Evolutionary conservation across 2,329 filamentous ascomycete genomes (phyloP).

Genomic region (Colletotrichum sansevieriae): DNA sequence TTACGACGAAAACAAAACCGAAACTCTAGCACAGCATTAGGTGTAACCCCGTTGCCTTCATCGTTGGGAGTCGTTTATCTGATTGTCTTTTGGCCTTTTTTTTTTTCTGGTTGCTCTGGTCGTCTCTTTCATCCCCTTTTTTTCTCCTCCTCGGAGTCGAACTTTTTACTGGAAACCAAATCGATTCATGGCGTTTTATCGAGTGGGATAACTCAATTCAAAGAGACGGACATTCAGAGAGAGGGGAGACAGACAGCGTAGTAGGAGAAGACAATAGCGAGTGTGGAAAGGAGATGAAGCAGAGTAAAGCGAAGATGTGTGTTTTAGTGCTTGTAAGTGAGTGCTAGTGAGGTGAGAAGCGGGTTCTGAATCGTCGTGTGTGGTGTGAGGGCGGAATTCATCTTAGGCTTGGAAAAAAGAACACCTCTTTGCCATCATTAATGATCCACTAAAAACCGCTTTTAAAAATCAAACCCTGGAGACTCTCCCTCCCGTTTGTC

Average conservation of each 20-base stretch:
- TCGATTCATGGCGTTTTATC: slow-evolving; percentile 32
- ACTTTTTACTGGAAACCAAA: slow-evolving; percentile 15
- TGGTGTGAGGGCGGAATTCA: no score
- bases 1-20: slow-evolving; percentile 37
- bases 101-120: neutral
- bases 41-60: slow-evolving; percentile 32
- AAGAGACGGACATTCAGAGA: slow-evolving; percentile 29
- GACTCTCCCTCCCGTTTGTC: neutral
- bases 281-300: neutral
- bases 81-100: neutral
- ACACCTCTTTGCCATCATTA: slow-evolving; percentile 18
- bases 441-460: neutral
- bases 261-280: neutral
- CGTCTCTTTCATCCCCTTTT: neutral
- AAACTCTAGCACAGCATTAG: slow-evolving; percentile 31
- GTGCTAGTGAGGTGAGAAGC: neutral
- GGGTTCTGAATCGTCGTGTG: neutral
- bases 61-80: slow-evolving; percentile 38
- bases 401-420: no score
- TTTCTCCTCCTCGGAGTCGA: neutral
- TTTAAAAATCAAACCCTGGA: no score
- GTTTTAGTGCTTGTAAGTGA: neutral
- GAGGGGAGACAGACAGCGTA: neutral
- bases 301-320: no score
- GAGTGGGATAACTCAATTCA: slow-evolving; percentile 31